Base-by-base conservation (phyloP, 2,329 filamentous ascomycete genomes). In the Pseudofabraea citricarpa region DNA sequence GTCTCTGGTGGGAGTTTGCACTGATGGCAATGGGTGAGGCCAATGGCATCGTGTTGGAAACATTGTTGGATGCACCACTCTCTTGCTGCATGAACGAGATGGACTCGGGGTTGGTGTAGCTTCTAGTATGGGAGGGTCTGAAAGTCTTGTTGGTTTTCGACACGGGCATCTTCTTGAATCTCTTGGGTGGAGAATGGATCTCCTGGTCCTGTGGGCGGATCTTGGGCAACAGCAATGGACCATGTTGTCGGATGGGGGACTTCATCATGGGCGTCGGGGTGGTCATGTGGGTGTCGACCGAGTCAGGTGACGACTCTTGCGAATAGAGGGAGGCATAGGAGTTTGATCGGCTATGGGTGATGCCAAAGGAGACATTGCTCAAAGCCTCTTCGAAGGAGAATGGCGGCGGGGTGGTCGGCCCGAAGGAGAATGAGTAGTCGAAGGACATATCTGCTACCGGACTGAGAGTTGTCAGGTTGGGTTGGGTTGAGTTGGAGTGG, bases 131-230 rank as follows among this genome's bases (percentile, higher is more conserved):
- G 10, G 69, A 63, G 41, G 74, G 64, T 42, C 68, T 69, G 55
- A 66, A 67, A 53, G 61, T 37, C 45, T 39, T 50, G 13, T 26
- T 39, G 7, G 38, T 26, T 16, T 41, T 48, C 12, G 40, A 23
- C 49, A 52, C 58, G 9, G 60, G 46, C 21, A 62, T 45, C 62
- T 77, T 70, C 71, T 79, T 63, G 65, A 75, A 58, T 56, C 81
- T 76, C 65, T 85, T 80, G 36, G 74, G 70, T 40, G 72, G 70
- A 31, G 77, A 77, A 52, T 83, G 79, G 49, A 89, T 77, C 49
- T 83, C 75, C 66, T 91, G 85, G 67, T 95, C 89, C 67, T 93
- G 89, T 31, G 79, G 79, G 48, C 89, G 79, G 68, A 94, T 90
- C 74, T 90, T 93, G 59, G 89, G 89, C 23, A 95, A 74, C 47